Evolutionary conservation across 768 basidiomycete species (phyloP), one percentile per base, ranked within the genome.

Genomic region (Xanthoconium purpureum): DNA sequence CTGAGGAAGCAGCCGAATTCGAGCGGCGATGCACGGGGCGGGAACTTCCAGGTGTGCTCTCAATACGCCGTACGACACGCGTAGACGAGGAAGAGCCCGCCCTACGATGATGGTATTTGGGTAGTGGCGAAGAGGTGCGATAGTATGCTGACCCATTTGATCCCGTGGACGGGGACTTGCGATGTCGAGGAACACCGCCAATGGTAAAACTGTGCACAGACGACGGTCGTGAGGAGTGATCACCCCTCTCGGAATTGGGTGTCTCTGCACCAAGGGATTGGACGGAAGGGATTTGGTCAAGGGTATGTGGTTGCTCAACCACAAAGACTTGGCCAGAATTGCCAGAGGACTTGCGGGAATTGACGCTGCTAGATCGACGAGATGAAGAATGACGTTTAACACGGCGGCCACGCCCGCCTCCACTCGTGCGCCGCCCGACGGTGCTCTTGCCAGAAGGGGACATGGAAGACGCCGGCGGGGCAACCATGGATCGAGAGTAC

Each of bases 281-380:
- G 18, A 91, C 81, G 11, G 84, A 81, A 6, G 84, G 80, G 14
- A 84, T 74, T 65, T 83, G 73, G 20, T 74, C 75, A 24, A 70
- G 67, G 50, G 66, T 78, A 39, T 72, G 72, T 5, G 83, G 81
- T 10, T 84, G 84, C 54, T 86, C 88, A 37, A 89, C 65, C n/a
- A 80, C 61, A 10, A 72, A 67, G 29, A 74, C 56, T 45, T 79
- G 78, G 50, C 74, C 69, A 1, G 83, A 84, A 20, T 79, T 76
- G 12, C 78, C 71, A 10, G 84, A 85, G 1, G 84, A 87, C 39
- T 93, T 77, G 36, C 88, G 78, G 7, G 94, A 97, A 66, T 94
- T 94, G 60, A 94, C 89, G 55, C 91, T 94, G 68, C 91, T 94
- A 14, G 93, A 95, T 29, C 94, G 84, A 46, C 89, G 82, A 24